Percentiles rank a stretch among this genome's conserved stretches.
Conservation (phyloP, 2,329 filamentous ascomycete species). For the Alternaria consortialis region DNA sequence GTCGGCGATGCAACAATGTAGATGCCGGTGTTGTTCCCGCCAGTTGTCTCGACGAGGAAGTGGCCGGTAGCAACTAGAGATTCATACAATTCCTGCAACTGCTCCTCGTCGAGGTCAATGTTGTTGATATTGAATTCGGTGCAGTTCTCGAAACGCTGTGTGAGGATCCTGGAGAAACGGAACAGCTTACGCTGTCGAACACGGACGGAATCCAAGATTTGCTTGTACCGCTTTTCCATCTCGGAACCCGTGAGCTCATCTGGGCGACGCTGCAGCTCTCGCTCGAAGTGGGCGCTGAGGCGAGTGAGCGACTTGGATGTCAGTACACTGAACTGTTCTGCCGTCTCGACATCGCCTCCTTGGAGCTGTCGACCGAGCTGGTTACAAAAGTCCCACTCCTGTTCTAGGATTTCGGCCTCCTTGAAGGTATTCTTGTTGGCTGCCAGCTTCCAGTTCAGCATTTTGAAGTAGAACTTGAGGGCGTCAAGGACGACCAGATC, state of each 20-base stretch:
- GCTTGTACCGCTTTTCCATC: constrained; percentile 97
- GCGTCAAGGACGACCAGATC: constrained; percentile 91
- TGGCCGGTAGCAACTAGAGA: constrained; percentile 83
- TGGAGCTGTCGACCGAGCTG: constrained; percentile 91
- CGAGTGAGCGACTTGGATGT: constrained; percentile 92
- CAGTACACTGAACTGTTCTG: constrained; percentile 93
- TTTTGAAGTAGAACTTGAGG: constrained; percentile 97
- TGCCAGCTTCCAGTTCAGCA: constrained; percentile 96
- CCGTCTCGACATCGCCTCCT: constrained; percentile 93
- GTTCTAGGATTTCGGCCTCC: constrained; percentile 94
- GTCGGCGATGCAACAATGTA: constrained; percentile 86
- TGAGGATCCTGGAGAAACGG: constrained; percentile 89
- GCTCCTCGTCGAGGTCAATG: constrained; percentile 71
- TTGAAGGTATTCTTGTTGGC: constrained; percentile 99
- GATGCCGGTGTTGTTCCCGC: constrained; percentile 74
- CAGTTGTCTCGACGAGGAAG: constrained; percentile 78
- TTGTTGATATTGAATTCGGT: constrained; percentile 92
- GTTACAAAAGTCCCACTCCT: constrained; percentile 98
- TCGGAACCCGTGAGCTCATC: constrained; percentile 81
- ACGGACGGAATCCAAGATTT: constrained; percentile 92
- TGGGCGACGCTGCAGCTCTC: constrained; percentile 83
- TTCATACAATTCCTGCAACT: constrained; percentile 80
- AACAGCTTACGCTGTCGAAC: constrained; percentile 96
- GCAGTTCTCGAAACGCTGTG: constrained; percentile 93
- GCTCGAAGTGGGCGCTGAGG: constrained; percentile 89